phyloP scores from a whole-genome alignment of 495 filamentous ascomycete species.

The Evernia prunastri region DNA sequence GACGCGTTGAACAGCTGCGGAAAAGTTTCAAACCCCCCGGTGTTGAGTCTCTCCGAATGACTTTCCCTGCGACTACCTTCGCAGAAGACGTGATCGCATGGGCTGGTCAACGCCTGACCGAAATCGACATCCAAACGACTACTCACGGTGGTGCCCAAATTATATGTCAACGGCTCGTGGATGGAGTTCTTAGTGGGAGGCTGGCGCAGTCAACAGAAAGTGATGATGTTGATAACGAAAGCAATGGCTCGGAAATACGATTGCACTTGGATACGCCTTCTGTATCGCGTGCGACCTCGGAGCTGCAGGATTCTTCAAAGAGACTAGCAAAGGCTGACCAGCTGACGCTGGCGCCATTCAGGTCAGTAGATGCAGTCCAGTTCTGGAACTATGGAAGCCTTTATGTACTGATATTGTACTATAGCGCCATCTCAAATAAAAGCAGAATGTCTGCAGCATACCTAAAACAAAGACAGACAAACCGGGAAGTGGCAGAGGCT shows the following conservation, averaged over 20 bases:
- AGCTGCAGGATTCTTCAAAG: not conserved
- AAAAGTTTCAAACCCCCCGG: conserved; percentile 26
- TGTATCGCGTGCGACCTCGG: conserved; percentile 12
- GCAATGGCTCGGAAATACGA: conserved; percentile 1
- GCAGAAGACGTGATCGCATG: conserved; percentile 23
- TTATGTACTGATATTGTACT: not conserved
- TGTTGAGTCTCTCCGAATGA: conserved; percentile 30
- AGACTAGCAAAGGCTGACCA: not conserved
- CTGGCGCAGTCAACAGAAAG: not conserved
- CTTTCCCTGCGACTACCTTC: conserved; percentile 33
- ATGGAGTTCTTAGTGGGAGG: conserved; percentile 16
- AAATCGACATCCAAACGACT: conserved; percentile 24
- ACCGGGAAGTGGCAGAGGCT: not conserved
- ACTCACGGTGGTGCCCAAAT: conserved; percentile 27
- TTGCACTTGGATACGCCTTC: conserved; percentile 8
- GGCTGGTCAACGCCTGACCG: conserved; percentile 26
- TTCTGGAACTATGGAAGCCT: not conserved
- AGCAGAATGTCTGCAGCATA: not conserved
- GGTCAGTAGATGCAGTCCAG: not conserved
- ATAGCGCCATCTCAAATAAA: conserved; percentile 5
- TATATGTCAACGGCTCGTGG: conserved; percentile 23
- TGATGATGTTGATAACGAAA: conserved; percentile 8
- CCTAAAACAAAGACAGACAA: conserved; percentile 8
- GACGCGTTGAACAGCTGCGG: conserved; percentile 28
- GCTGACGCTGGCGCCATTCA: not conserved